These are phyloP conservation scores for Blastosporella zonata DNA, from an alignment of 1,284 basidiomycete genomes.

Conservation along the genomic window DNA sequence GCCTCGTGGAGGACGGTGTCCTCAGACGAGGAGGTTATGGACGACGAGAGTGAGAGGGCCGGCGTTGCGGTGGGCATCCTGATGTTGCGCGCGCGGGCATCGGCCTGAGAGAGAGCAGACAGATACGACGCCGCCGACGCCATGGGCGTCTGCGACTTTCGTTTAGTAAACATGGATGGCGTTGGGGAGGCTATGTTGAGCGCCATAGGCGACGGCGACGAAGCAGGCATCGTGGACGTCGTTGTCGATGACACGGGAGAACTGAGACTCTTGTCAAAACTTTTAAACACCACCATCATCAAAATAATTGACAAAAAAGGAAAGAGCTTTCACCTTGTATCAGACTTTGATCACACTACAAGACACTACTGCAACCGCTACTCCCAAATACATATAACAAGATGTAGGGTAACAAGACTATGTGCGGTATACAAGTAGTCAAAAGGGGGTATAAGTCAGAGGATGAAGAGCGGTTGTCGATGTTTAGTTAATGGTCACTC, in stretches of 20 bases:
- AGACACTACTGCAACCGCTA: too few relatives aligned
- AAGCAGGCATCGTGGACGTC: slow-evolving; percentile 11
- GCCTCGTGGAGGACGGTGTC: slow-evolving; percentile 59
- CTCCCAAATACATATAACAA: too few relatives aligned
- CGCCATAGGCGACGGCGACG: slow-evolving; percentile 16
- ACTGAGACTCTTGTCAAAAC: too few relatives aligned
- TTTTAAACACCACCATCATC: too few relatives aligned
- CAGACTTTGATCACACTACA: too few relatives aligned
- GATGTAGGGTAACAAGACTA: too few relatives aligned
- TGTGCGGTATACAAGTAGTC: too few relatives aligned
- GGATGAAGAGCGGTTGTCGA: too few relatives aligned
- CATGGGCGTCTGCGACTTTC: slow-evolving; percentile 42
- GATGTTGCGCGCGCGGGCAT: slow-evolving; percentile 50
- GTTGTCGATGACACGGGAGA: neutral
- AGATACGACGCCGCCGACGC: slow-evolving; percentile 69
- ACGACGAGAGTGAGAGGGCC: slow-evolving; percentile 68
- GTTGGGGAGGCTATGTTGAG: slow-evolving; percentile 40
- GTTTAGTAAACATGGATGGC: slow-evolving; percentile 65
- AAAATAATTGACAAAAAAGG: too few relatives aligned
- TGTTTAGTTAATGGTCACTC: too few relatives aligned
- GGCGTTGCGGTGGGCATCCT: slow-evolving; percentile 54
- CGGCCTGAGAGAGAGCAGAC: slow-evolving; percentile 67
- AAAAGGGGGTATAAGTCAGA: too few relatives aligned
- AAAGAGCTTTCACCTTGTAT: too few relatives aligned
- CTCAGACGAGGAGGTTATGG: slow-evolving; percentile 59